Conservation (phyloP, 2,329 filamentous ascomycete species). For the Pseudopyricularia cyperi region DNA sequence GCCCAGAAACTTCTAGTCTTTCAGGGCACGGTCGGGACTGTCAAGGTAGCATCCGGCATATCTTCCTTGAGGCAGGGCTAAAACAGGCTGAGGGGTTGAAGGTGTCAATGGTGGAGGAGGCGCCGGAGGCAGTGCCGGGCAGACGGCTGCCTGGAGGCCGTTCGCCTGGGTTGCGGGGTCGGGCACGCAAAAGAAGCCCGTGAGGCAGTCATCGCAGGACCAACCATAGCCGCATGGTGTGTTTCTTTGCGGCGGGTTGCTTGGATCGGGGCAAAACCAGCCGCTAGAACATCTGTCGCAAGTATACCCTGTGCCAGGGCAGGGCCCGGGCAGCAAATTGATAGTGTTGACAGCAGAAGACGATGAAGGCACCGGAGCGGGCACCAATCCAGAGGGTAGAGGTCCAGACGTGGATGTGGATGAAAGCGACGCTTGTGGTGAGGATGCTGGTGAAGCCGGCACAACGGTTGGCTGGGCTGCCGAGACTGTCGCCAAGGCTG, state of each 20-base stretch:
- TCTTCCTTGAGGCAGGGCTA: constrained; percentile 3
- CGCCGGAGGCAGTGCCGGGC: neutral
- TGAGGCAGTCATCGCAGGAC: constrained; percentile 21
- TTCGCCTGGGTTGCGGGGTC: neutral
- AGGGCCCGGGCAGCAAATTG: constrained; percentile 11
- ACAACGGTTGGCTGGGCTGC: neutral
- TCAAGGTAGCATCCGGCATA: constrained; percentile 11
- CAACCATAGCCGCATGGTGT: constrained; percentile 22
- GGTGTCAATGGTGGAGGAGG: neutral
- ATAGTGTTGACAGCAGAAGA: neutral
- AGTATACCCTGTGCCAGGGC: constrained; percentile 20
- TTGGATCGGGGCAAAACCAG: constrained; percentile 21
- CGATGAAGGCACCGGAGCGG: neutral
- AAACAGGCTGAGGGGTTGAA: constrained; percentile 4
- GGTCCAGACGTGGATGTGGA: neutral
- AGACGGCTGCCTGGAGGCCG: neutral
- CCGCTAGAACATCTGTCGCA: constrained; percentile 21
- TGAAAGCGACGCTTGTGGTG: neutral
- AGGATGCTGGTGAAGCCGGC: neutral
- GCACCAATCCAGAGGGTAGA: neutral
- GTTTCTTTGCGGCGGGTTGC: constrained; percentile 18
- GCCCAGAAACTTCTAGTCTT: constrained; percentile 6
- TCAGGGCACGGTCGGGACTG: constrained; percentile 6
- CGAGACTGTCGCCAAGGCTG: neutral
- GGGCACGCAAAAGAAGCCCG: constrained; percentile 23